A percentile compares a stretch with the other conserved stretches of the same genome.
phyloP scores from a whole-genome alignment of 2,329 filamentous ascomycete species.

The Penicillium sp. region DNA sequence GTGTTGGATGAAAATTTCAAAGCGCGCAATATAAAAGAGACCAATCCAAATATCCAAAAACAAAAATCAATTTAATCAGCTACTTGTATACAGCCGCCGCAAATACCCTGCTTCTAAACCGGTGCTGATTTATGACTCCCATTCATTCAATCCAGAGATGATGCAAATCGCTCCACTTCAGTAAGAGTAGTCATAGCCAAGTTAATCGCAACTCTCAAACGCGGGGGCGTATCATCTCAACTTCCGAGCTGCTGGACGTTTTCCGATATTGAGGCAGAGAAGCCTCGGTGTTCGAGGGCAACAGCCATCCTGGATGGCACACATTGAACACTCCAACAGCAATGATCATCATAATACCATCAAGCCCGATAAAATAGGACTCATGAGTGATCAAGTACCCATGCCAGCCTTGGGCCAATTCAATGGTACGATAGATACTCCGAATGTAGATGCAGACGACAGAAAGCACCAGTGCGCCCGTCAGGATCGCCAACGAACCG shows the following conservation, averaged over 20 bases:
- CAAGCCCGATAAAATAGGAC: slow-evolving; percentile 54
- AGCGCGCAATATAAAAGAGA: background rate
- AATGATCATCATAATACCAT: slow-evolving; percentile 54
- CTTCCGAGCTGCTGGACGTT: slow-evolving; percentile 12
- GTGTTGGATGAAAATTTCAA: background rate
- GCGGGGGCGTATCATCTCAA: slow-evolving; percentile 14
- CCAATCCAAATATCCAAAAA: background rate
- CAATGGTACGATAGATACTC: slow-evolving; percentile 56
- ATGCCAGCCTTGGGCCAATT: slow-evolving; percentile 55
- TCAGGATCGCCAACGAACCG: slow-evolving; percentile 36
- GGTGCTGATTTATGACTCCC: too few species aligned
- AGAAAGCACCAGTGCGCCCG: slow-evolving; percentile 47
- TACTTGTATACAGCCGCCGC: background rate
- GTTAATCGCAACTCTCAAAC: background rate
- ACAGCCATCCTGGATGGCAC: slow-evolving; percentile 49
- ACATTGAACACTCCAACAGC: slow-evolving; percentile 51
- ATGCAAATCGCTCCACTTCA: too few species aligned
- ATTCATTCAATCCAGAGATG: too few species aligned
- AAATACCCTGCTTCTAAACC: background rate
- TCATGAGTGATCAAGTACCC: slow-evolving; percentile 56
- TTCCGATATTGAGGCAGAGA: slow-evolving; percentile 10
- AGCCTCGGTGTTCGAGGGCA: slow-evolving; percentile 31
- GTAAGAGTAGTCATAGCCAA: background rate
- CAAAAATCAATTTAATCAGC: too few species aligned
- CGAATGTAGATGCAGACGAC: slow-evolving; percentile 53